phyloP scores from a whole-genome alignment of 1,284 basidiomycete species.

The Jaminaea rosea region DNA sequence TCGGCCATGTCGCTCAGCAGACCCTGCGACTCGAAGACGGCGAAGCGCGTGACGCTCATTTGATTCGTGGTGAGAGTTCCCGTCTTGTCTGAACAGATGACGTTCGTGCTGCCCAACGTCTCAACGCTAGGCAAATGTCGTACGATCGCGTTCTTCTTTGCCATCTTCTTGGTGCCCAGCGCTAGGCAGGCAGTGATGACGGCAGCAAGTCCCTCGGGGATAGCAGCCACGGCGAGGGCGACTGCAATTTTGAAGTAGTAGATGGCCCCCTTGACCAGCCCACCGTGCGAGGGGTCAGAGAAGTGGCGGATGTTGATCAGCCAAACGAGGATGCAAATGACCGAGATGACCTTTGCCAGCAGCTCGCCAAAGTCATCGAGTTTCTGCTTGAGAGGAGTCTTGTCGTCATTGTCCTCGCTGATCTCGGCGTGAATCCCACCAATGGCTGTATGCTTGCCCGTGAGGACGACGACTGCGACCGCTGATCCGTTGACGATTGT shows the following conservation, averaged over 20 bases:
- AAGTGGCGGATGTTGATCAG: conserved; percentile 46
- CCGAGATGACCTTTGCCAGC: conserved; percentile 42
- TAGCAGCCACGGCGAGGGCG: conserved; percentile 45
- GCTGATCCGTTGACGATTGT: conserved; percentile 39
- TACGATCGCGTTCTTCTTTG: conserved; percentile 45
- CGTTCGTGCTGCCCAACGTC: conserved; percentile 44
- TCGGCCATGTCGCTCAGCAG: conserved; percentile 12
- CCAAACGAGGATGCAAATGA: conserved; percentile 46
- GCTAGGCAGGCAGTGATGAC: conserved; percentile 46
- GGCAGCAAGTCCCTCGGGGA: conserved; percentile 44
- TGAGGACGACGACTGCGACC: conserved; percentile 35
- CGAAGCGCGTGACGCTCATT: conserved; percentile 42
- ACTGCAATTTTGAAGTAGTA: conserved; percentile 48
- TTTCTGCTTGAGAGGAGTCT: conserved; percentile 45
- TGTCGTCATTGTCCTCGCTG: conserved; percentile 36
- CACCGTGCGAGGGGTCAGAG: conserved; percentile 43
- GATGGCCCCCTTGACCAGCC: conserved; percentile 41
- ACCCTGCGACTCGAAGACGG: conserved; percentile 10
- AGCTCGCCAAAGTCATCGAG: conserved; percentile 46
- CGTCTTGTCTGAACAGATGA: conserved; percentile 48
- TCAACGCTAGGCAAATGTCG: conserved; percentile 43
- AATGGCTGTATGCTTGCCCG: conserved; percentile 40
- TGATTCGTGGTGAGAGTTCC: conserved; percentile 46
- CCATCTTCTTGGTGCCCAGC: conserved; percentile 46
- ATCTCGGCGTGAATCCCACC: conserved; percentile 45